These are phyloP conservation scores for Ensete ventricosum DNA, from an alignment of 176 grass and related monocot species.

Conservation along the genomic window DNA sequence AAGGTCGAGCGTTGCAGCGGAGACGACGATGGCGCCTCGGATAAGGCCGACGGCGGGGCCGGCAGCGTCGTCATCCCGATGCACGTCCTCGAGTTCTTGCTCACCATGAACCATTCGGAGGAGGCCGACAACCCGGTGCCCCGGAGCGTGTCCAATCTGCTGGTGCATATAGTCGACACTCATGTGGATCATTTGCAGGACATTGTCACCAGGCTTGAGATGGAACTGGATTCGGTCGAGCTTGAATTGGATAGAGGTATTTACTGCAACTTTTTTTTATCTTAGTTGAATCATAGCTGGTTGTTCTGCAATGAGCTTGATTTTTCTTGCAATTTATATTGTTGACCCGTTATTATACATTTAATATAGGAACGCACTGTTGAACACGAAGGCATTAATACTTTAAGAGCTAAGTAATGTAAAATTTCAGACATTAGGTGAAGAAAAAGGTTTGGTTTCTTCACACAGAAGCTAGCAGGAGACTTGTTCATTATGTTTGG, in stretches of 20 bases:
- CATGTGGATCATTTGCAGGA: constrained; percentile 93
- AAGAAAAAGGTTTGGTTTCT: too few relatives aligned
- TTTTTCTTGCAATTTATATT: not conserved
- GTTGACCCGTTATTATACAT: too few relatives aligned
- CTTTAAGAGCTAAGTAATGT: too few relatives aligned
- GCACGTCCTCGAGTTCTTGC: constrained; percentile 81
- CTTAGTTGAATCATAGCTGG: constrained; percentile 12
- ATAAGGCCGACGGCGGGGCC: too few relatives aligned
- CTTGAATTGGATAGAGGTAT: constrained; percentile 81
- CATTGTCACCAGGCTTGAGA: constrained; percentile 80
- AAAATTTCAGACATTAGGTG: too few relatives aligned
- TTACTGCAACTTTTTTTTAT: not conserved
- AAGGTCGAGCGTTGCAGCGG: constrained; percentile 42
- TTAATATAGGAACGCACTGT: too few relatives aligned
- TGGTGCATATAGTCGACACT: constrained; percentile 82
- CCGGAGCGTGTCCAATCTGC: constrained; percentile 53
- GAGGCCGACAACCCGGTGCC: constrained; percentile 90
- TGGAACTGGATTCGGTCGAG: constrained; percentile 78
- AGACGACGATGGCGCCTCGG: constrained; percentile 16
- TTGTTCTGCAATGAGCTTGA: not conserved
- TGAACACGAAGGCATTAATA: too few relatives aligned
- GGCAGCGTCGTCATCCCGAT: constrained; percentile 54
- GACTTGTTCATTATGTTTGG: too few relatives aligned
- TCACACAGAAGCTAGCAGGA: too few relatives aligned
- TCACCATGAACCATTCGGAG: constrained; percentile 88